Evolutionary conservation across 306 rosid species (phyloP), one percentile per base, ranked within the genome.

Genomic region (Fragaria iinumae): DNA sequence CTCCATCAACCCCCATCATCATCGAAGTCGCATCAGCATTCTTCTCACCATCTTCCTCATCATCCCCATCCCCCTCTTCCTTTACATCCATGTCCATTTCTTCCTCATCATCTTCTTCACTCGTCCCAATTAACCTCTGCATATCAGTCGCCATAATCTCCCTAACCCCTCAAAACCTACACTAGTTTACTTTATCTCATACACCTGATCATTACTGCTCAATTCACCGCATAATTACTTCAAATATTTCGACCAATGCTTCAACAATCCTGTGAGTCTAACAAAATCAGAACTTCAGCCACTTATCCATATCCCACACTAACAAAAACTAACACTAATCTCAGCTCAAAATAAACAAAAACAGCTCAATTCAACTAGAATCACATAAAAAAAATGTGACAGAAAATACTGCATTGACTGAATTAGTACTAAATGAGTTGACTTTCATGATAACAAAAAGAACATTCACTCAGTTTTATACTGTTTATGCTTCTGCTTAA

Each of bases 41-140:
- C 83, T 81, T 89, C 43, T 78, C 83, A 17, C 89, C 85, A 67
- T 83, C 82, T 81, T 90, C 90, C 6, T 76, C 81, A 17, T 87
- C 90, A 74, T 87, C 90, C 0, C 87, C 90, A 7, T 86, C 96
- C 23, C 86, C 97, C 87, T 90, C 98, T 74, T 86, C 97, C 75
- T 92, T 95, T 81, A 92, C 90, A 79, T 90, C 97, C 96, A 88
- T 92, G 66, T 87, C 99, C 87, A 95, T 83, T 49, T 89, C 98
- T 74, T 89, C 96, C 34, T 91, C 99, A 71, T 95, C 97, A 65
- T 95, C 96, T 80, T 95, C 99, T 77, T 88, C 89, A 73, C 97
- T 89, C 8, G 91, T 84, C 69, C 91, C 98, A 52, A 90, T 88
- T 55, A 95, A 84, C 76, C 87, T 95, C 80, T 86, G 93, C 84